Conservation (phyloP, 2,329 filamentous ascomycete genomes). For the Trichoderma polysporum region DNA sequence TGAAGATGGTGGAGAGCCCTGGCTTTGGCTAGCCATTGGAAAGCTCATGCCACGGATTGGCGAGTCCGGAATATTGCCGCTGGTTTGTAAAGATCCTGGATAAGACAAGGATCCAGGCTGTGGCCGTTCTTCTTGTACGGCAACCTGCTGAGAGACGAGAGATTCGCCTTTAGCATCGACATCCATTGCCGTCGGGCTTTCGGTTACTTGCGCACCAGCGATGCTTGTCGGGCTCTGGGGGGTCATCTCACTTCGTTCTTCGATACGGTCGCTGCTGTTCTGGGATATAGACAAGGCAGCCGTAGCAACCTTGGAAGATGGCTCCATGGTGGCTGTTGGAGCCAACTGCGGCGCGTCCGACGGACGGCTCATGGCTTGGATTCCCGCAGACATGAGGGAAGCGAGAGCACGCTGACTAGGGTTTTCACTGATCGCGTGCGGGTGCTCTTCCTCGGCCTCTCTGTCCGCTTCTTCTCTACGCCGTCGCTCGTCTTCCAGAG, state of each 20-base stretch:
- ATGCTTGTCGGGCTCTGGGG: conserved; percentile 47
- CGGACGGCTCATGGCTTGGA: conserved; percentile 55
- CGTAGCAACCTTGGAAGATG: conserved; percentile 39
- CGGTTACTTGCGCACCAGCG: conserved; percentile 44
- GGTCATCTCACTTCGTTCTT: conserved; percentile 43
- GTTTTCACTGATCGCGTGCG: conserved; percentile 49
- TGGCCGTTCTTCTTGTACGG: conserved; percentile 51
- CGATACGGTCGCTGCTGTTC: conserved; percentile 35
- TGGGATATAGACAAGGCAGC: conserved; percentile 34
- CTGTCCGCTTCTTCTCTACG: conserved; percentile 38
- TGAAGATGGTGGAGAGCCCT: conserved; percentile 58
- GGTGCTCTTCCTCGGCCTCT: conserved; percentile 26
- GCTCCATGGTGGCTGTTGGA: conserved; percentile 46
- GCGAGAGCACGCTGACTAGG: conserved; percentile 53
- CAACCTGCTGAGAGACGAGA: conserved; percentile 41
- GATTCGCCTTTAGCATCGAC: conserved; percentile 45
- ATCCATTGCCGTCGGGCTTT: conserved; percentile 56
- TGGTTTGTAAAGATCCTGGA: conserved; percentile 50
- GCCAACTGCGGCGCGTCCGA: conserved; percentile 50
- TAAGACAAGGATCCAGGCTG: conserved; percentile 55
- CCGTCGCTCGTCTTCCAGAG: conserved; percentile 53
- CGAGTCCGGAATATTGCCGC: conserved; percentile 44
- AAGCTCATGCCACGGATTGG: conserved; percentile 56
- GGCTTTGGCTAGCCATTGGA: conserved; percentile 49
- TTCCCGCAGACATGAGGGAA: conserved; percentile 54